Evolutionary conservation across 2,329 filamentous ascomycete species (phyloP), one percentile per base, ranked within the genome.

Genomic region (Parastagonospora nodorum): DNA sequence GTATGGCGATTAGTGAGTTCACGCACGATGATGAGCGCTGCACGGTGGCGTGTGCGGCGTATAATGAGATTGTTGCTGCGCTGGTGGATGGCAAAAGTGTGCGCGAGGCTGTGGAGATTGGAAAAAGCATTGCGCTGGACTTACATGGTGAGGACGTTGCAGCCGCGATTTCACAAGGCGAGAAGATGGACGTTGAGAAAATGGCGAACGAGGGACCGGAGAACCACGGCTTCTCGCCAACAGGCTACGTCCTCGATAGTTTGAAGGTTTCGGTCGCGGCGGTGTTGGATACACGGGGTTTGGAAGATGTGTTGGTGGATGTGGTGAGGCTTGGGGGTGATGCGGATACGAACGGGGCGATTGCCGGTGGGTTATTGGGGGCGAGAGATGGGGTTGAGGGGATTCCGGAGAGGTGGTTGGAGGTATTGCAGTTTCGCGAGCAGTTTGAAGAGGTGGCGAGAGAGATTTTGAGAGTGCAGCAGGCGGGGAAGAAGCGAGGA

Each of bases 321-420:
- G 73, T 80, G 15, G 75, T 80, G 7, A 59, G 75, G 4, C 64
- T 80, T 29, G 78, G 79, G 1, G 61, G 58, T 12, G 78, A 81
- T 48, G 76, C 77, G 0, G 79, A 81, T 51, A 80, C 78, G 9
- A 80, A 80, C 46, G 77, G 58, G 0, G 78, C 78, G 0, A 73
- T 80, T 36, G 76, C 78, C 0, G 78, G 78, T 1, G 78, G 78
- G 0, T 53, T 80, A 2, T 49, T 81, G 2, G 78, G 78, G 0
- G 78, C 77, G 1, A 63, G 77, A 24, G 77, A 80, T 41, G 79
- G 79, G 2, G 62, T 72, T 2, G 63, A 70, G 2, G 73, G 66
- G 5, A 74, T 81, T n/a, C 78, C 78, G 1, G 16, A 41, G n/a
- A 31, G 62, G 11, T 81, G 79, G 78, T 62, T 65, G 44, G 37